A percentile compares a stretch with the other conserved stretches of the same genome.
phyloP scores from a whole-genome alignment of 805 yeast species.

The Candida silvicultrix region DNA sequence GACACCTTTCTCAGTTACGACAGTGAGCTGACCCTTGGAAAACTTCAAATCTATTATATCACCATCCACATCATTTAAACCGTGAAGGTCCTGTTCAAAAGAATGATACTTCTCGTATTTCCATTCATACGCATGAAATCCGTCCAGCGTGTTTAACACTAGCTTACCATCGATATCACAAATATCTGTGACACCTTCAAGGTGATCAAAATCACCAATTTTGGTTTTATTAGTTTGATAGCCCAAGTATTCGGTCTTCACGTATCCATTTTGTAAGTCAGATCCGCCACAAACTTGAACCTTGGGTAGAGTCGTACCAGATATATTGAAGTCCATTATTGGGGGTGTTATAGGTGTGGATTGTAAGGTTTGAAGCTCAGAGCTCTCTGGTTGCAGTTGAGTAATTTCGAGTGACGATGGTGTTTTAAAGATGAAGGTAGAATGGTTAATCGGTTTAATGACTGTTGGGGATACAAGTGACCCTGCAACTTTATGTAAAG shows the following conservation, averaged over 20 bases:
- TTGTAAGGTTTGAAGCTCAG: background rate
- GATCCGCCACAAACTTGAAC: constrained; percentile 19
- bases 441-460: constrained; percentile 5
- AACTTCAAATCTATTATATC: constrained; percentile 8
- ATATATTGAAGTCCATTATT: constrained; percentile 17
- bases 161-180: constrained; percentile 12
- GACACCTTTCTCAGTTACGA: constrained; percentile 14
- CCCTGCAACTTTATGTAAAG: constrained; percentile 2
- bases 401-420: background rate
- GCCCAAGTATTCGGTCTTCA: constrained; percentile 18
- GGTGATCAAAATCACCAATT: background rate
- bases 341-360: constrained; percentile 6
- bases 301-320: constrained; percentile 15
- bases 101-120: background rate
- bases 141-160: constrained; percentile 7
- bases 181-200: constrained; percentile 3
- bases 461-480: constrained; percentile 1
- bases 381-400: background rate
- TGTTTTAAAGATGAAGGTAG: background rate
- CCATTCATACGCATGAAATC: constrained; percentile 1
- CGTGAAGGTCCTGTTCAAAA: constrained; percentile 5
- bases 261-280: constrained; percentile 12
- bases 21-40: constrained; percentile 1
- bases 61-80: constrained; percentile 9
- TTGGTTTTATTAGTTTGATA: background rate